Base-by-base conservation (phyloP, 1,284 basidiomycete genomes). In the Chondrostereum purpureum region DNA sequence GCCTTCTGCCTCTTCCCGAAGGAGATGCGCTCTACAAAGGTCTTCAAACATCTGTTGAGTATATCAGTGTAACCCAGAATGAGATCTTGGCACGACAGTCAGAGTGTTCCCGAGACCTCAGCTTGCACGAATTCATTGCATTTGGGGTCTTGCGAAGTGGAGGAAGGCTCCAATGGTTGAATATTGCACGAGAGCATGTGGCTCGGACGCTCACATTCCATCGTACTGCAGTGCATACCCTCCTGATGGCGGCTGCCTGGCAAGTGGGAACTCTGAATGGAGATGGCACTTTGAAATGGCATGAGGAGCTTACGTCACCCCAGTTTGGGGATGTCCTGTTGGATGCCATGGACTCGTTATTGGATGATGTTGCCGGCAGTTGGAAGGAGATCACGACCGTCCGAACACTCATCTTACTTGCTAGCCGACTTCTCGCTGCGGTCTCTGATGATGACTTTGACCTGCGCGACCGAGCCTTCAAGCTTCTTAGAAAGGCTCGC, bases 71-170 rank as follows among this genome's bases (percentile, higher is more conserved):
- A 43, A 63, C 66, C 0, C 59, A 70, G 0, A 78, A 78, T 24
- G 50, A 58, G n/a, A 56, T 69, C 18, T 47, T 78, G 6, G 68
- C 71, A 3, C 50, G 57, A 4, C 76, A 77, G 49, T 53, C 51
- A 0, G 50, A 63, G 3, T 72, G 70, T 31, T 62, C 64, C 2
- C 41, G 45, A 1, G 58, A 65, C 1, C 49, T 77, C 2, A 59
- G 50, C 4, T 50, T 70, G 3, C 72, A 76, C 23, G 73, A 77
- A 46, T 69, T 62, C 34, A 53, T 66, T 5, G 60, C 68, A 0
- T 76, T 72, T 46, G 66, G 66, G 0, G 56, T 58, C 23, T 47
- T 77, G 21, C 69, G 74, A 3, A 62, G 68, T 23, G 73, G 75
- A 2, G 49, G 57, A 4, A 53, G 52, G 1, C 50, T 77, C 0